These are phyloP conservation scores for Histomonas meleagridis DNA, from an alignment of 208 protist species.

Conservation along the genomic window DNA sequence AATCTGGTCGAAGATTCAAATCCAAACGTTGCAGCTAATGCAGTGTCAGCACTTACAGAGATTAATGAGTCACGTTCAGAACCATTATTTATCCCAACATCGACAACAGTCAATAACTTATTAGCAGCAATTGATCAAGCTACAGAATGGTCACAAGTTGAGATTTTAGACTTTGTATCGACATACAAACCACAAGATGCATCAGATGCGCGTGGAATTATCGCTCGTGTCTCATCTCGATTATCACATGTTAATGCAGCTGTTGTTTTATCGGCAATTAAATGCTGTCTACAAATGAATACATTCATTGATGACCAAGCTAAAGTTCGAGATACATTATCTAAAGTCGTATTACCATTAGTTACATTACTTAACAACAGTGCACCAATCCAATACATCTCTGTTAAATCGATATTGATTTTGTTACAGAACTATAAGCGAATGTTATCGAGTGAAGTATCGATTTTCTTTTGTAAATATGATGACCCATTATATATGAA, in stretches of 20 bases:
- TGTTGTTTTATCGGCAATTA: constrained; percentile 85
- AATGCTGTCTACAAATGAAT: constrained; percentile 62
- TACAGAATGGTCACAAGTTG: constrained; percentile 92
- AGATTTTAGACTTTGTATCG: constrained; percentile 84
- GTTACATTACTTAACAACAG: constrained; percentile 64
- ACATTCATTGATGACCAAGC: constrained; percentile 56
- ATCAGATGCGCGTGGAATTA: constrained; percentile 68
- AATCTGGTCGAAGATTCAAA: constrained; percentile 83
- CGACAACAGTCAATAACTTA: constrained; percentile 74
- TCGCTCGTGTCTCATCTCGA: constrained; percentile 75
- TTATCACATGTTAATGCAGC: constrained; percentile 89
- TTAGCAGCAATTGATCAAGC: constrained; percentile 79
- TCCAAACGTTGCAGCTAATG: constrained; percentile 81
- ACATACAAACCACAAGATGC: constrained; percentile 43
- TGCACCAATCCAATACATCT: constrained; percentile 91
- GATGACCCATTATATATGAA: constrained; percentile 93
- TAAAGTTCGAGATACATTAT: constrained; percentile 54
- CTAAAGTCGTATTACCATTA: constrained; percentile 75
- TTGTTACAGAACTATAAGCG: constrained; percentile 77
- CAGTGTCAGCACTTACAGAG: constrained; percentile 79
- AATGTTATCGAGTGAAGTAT: background rate
- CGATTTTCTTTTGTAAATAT: constrained; percentile 86
- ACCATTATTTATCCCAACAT: constrained; percentile 59
- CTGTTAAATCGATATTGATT: constrained; percentile 91
- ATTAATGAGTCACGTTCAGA: constrained; percentile 58